Conservation (phyloP, 2,329 filamentous ascomycete genomes). For the Aschersonia sp. region DNA sequence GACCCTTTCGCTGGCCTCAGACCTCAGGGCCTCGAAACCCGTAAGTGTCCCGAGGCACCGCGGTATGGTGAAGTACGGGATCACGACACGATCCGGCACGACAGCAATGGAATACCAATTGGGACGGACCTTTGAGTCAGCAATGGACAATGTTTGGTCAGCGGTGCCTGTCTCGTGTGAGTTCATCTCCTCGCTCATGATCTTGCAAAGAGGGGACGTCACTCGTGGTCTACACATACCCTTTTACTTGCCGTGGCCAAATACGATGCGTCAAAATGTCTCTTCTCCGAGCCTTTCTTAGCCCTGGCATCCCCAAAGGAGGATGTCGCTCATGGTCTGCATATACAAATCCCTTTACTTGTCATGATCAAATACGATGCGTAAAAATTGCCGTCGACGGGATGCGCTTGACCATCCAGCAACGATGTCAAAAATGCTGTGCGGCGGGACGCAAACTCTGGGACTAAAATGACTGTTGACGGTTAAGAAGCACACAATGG, state of each 20-base stretch:
- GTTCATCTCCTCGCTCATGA: too few relatives aligned
- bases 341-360: slow-evolving; percentile 25
- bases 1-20: slow-evolving; percentile 32
- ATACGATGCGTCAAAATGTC: too few relatives aligned
- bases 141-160: too few relatives aligned
- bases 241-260: too few relatives aligned
- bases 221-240: too few relatives aligned
- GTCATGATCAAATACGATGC: slow-evolving; percentile 32
- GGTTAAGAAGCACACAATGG: slow-evolving; percentile 33
- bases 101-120: slow-evolving; percentile 19
- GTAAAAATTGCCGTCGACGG: slow-evolving; percentile 34
- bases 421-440: slow-evolving; percentile 33
- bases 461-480: slow-evolving; percentile 28
- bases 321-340: slow-evolving; percentile 4
- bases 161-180: too few relatives aligned
- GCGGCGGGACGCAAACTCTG: slow-evolving; percentile 30
- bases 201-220: too few relatives aligned
- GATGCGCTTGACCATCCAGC: slow-evolving; percentile 26
- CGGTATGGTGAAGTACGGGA: slow-evolving; percentile 39
- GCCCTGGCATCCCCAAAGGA: neutral
- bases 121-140: too few relatives aligned
- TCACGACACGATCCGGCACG: slow-evolving; percentile 27
- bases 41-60: slow-evolving; percentile 37
- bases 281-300: too few relatives aligned
- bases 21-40: slow-evolving; percentile 29